These are phyloP conservation scores for Malassezia psittaci DNA, from an alignment of 1,284 basidiomycete species.

Conservation along the genomic window DNA sequence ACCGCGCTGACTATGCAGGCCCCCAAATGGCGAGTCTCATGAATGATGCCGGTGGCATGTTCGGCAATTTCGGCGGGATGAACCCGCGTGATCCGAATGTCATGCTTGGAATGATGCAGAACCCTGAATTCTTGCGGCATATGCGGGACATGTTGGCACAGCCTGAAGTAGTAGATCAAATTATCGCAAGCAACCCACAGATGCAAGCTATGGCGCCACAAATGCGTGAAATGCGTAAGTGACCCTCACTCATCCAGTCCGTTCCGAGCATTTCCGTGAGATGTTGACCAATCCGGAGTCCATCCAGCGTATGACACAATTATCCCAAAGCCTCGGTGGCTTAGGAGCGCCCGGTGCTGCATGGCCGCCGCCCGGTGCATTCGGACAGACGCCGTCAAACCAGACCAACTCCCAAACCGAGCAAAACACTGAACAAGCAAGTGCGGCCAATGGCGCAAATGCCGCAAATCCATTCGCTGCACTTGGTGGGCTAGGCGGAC, in stretches of 20 bases:
- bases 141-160: constrained; percentile 40
- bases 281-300: constrained; percentile 42
- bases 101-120: constrained; percentile 42
- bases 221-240: constrained; percentile 31
- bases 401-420: constrained; percentile 1
- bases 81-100: constrained; percentile 44
- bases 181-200: constrained; percentile 42
- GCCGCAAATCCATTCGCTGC: constrained; percentile 4
- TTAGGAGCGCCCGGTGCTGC: constrained; percentile 17
- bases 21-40: constrained; percentile 42
- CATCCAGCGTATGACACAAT: constrained; percentile 38
- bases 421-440: constrained; percentile 1
- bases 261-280: constrained; percentile 38
- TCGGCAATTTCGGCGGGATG: constrained; percentile 35
- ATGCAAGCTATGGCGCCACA: constrained; percentile 37
- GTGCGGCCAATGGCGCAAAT: constrained; percentile 4
- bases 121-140: constrained; percentile 36
- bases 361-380: constrained; percentile 34
- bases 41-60: constrained; percentile 34
- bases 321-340: constrained; percentile 32
- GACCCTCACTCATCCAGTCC: constrained; percentile 17
- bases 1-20: constrained; percentile 41
- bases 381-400: constrained; percentile 6
- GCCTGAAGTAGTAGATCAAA: constrained; percentile 44
- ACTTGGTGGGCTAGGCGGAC: constrained; percentile 10